Evolutionary conservation across 75 land plant genomes (phyloP), one percentile per base, ranked within the genome.

Genomic region (Pseudotsuga menziesii): DNA sequence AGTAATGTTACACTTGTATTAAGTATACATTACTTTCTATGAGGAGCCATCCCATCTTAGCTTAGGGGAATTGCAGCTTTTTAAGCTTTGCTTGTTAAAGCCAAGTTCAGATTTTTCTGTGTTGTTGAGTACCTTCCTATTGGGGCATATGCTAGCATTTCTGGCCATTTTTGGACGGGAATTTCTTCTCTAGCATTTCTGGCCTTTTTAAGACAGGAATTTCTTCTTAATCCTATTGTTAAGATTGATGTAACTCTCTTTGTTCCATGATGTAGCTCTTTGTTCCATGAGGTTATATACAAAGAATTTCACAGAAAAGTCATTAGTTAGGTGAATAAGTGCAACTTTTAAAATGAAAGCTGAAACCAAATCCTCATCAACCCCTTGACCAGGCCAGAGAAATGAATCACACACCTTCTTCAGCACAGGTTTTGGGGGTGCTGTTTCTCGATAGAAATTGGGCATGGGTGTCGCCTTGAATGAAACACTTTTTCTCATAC

Each of bases 381-480:
- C 35, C 39, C 29, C 39, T 29, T 5, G 29, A 15, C 17, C 36
- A 32, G 20, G 36, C 67, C 15, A 64, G 17, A 64, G 32, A 32
- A 64, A 17, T 29, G 35, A 36, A 64, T 64, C 39, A 5, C 19
- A 25, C 3, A 81, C 83, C 82, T 83, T 83, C 72, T 80, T 83
- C 54, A 81, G 15, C 56, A 80, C 85, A 29, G 55, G 73, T 35
- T 81, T 81, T 35, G 79, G 85, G 23, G 84, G 79, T 22, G 67
- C 66, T 63, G 83, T 67, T 67, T 80, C 85, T 5, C 60, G 83
- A 63, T 83, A 80, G 64, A 83, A 83, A 57, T 44, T 57, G 7
- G 85, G 85, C 78, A 83, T 59, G 22, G 85, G 83, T 27, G 71
- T 81, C 15, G 85, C 83, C 56, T 83, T 83, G 79, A 81, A 83